Conservation (phyloP, 164 flowering plant species). For the Vitis labrusca region DNA sequence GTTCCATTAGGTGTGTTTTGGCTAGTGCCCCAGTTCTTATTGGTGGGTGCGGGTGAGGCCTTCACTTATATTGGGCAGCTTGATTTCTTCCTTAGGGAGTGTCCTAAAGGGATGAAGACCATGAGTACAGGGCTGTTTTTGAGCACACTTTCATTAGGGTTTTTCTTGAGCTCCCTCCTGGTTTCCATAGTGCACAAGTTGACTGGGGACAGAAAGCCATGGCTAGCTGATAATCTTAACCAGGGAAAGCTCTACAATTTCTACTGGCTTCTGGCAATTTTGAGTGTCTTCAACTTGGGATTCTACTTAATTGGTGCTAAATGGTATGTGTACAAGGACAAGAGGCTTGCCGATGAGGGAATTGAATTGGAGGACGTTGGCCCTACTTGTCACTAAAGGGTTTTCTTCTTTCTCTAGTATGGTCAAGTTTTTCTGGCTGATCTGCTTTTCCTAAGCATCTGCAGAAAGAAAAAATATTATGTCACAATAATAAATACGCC, state of each 20-base stretch:
- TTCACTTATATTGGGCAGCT: conserved; percentile 81
- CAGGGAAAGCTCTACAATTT: conserved; percentile 68
- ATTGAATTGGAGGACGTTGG: conserved; percentile 55
- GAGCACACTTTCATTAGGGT: conserved; percentile 75
- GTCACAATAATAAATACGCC: too few species aligned
- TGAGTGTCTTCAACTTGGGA: conserved; percentile 55
- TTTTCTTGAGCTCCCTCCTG: conserved; percentile 64
- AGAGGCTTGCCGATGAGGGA: conserved; percentile 48
- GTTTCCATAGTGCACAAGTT: conserved; percentile 61
- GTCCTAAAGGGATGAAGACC: conserved; percentile 88
- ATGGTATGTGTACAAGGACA: conserved; percentile 75
- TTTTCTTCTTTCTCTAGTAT: background rate
- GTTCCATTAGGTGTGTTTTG: conserved; percentile 69
- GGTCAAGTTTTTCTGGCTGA: too few species aligned
- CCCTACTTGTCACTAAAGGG: conserved; percentile 22
- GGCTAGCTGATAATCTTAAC: conserved; percentile 77
- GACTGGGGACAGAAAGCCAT: conserved; percentile 45
- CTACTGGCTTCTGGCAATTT: conserved; percentile 68
- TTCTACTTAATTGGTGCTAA: conserved; percentile 45
- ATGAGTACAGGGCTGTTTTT: conserved; percentile 88
- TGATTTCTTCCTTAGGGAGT: conserved; percentile 78
- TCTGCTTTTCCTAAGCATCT: too few species aligned
- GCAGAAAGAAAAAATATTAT: too few species aligned
- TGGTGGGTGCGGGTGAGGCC: conserved; percentile 84
- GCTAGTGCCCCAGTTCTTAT: conserved; percentile 69